These are phyloP conservation scores for Rhododendron henanense DNA, from an alignment of 148 eudicot species.

Conservation along the genomic window DNA sequence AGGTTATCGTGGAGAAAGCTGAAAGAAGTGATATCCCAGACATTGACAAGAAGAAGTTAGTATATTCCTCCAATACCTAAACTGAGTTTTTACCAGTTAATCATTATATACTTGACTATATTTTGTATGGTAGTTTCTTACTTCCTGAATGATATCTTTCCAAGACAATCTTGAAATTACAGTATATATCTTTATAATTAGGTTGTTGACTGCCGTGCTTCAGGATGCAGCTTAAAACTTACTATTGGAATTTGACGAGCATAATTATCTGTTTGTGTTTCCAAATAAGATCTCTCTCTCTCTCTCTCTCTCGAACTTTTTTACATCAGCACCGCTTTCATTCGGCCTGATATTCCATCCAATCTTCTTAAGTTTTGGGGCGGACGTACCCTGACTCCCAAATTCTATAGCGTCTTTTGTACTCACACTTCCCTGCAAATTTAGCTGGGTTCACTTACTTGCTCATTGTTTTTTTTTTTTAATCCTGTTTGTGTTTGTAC, in stretches of 20 bases:
- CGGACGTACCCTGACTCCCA: background rate
- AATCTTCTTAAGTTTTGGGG: background rate
- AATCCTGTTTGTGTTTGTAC: background rate
- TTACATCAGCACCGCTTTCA: background rate
- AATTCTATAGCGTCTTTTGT: background rate
- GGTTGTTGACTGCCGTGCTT: background rate
- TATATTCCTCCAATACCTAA: constrained; percentile 4
- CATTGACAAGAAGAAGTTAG: constrained; percentile 94
- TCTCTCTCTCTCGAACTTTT: background rate
- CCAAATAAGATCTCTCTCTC: background rate
- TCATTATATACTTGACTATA: background rate
- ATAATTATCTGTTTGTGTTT: background rate
- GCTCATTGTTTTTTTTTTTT: background rate
- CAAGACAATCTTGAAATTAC: background rate
- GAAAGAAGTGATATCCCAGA: constrained; percentile 93
- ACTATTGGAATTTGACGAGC: background rate
- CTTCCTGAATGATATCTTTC: background rate
- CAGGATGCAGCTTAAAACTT: background rate
- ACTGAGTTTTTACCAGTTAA: background rate
- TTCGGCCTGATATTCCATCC: too few relatives aligned
- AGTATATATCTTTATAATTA: background rate
- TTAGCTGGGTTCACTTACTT: background rate
- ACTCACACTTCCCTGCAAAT: background rate
- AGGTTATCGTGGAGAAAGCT: constrained; percentile 97
- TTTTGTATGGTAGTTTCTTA: background rate